A percentile compares a stretch with the other conserved stretches of the same genome.
Evolutionary conservation across 2,329 filamentous ascomycete species (phyloP).

Genomic region (Pseudogymnoascus pannorum): DNA sequence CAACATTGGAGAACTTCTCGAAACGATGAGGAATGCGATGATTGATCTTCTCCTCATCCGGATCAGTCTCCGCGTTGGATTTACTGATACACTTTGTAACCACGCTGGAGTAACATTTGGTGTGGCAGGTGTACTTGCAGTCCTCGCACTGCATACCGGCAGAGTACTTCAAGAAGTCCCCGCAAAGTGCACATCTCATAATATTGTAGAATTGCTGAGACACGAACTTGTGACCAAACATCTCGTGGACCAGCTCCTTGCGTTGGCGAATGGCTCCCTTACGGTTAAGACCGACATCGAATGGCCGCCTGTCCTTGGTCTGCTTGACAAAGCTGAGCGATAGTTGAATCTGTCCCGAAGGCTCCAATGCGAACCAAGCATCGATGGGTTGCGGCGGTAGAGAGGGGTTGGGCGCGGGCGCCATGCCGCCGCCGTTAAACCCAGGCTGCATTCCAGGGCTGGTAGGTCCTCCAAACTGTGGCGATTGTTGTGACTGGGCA

Average conservation of each 20-base stretch:
- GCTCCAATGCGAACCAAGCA: constrained; percentile 95
- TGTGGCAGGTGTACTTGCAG: constrained; percentile 99
- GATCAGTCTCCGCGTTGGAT: constrained; percentile 95
- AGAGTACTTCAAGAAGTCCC: constrained; percentile 97
- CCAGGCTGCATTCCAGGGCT: constrained; percentile 29
- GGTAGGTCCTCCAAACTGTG: constrained; percentile 38
- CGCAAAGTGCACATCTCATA: constrained; percentile 97
- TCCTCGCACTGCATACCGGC: constrained; percentile 99
- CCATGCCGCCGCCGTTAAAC: constrained; percentile 23
- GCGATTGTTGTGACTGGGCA: constrained; percentile 42
- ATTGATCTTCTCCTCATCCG: constrained; percentile 99
- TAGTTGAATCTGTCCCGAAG: constrained; percentile 84
- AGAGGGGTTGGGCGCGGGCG: constrained; percentile 27
- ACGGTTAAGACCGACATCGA: constrained; percentile 84
- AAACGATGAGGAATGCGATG: constrained; percentile 98
- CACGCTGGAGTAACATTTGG: constrained; percentile 92
- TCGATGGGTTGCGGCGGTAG: constrained; percentile 58
- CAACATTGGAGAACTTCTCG: constrained; percentile 93
- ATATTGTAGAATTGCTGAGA: constrained; percentile 99
- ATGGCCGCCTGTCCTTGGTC: constrained; percentile 70
- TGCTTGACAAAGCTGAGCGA: constrained; percentile 90
- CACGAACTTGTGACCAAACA: constrained; percentile 98
- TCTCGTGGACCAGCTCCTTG: constrained; percentile 97
- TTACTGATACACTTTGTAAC: constrained; percentile 99
- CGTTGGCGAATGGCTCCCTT: constrained; percentile 95